Evolutionary conservation across 1,284 basidiomycete species (phyloP).

Genomic region (Ustilago nuda): DNA sequence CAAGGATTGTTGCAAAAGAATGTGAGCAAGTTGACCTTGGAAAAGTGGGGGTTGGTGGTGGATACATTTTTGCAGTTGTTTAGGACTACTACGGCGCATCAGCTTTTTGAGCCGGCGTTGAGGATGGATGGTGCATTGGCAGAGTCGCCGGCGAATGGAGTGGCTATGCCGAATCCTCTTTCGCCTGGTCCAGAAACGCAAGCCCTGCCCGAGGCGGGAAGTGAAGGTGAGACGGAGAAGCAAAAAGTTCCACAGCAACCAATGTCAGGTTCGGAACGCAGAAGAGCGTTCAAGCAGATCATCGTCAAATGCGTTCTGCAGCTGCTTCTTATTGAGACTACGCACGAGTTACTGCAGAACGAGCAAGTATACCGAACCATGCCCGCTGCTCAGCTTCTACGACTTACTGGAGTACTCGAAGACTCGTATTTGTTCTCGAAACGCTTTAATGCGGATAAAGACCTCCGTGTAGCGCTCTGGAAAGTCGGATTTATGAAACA

Average conservation of each 20-base stretch:
- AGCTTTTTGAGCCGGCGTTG: slow-evolving; percentile 88
- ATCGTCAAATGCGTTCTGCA: slow-evolving; percentile 99
- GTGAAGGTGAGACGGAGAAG: not conserved
- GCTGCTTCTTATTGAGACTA: slow-evolving; percentile 94
- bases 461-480: slow-evolving; percentile 94
- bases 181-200: slow-evolving; percentile 50
- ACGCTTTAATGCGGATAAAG: slow-evolving; percentile 98
- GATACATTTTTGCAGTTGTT: slow-evolving; percentile 95
- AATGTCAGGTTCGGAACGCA: slow-evolving; percentile 77
- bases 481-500: slow-evolving; percentile 99
- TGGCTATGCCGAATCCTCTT: slow-evolving; percentile 30
- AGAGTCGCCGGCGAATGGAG: slow-evolving; percentile 33
- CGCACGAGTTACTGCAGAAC: slow-evolving; percentile 87
- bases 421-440: slow-evolving; percentile 97
- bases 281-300: slow-evolving; percentile 96
- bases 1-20: slow-evolving; percentile 96
- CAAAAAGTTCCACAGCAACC: slow-evolving; percentile 1
- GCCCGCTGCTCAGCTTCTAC: slow-evolving; percentile 89
- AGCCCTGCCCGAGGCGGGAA: slow-evolving; percentile 4
- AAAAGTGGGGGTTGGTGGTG: slow-evolving; percentile 91
- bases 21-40: slow-evolving; percentile 84
- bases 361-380: slow-evolving; percentile 85
- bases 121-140: slow-evolving; percentile 75
- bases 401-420: slow-evolving; percentile 92
- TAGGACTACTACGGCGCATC: slow-evolving; percentile 96